Evolutionary conservation across 1,284 basidiomycete species (phyloP).

Genomic region (Amylostereum areolatum): DNA sequence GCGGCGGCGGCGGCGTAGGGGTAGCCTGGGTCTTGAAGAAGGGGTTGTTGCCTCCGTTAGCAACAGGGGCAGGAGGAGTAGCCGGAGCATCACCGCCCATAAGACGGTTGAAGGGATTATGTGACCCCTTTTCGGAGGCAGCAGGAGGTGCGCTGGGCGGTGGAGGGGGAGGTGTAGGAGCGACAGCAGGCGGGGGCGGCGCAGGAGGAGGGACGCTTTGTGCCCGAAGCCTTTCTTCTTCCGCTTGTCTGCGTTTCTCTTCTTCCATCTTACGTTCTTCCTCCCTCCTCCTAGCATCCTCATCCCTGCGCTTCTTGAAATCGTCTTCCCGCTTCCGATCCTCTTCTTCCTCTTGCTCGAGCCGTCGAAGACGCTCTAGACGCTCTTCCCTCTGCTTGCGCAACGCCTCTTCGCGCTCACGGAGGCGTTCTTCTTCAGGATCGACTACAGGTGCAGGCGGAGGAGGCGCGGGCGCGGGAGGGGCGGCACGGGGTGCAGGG

Average conservation of each 20-base stretch:
- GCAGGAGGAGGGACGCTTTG: constrained; percentile 17
- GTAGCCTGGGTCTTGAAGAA: constrained; percentile 47
- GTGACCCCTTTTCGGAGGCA: constrained; percentile 34
- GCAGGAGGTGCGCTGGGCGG: constrained; percentile 23
- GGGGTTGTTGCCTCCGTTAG: constrained; percentile 44
- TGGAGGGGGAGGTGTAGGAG: constrained; percentile 25
- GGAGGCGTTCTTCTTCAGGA: constrained; percentile 61
- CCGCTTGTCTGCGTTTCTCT: constrained; percentile 16
- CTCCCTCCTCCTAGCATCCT: constrained; percentile 54
- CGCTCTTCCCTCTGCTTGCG: constrained; percentile 65
- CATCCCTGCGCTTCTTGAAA: constrained; percentile 19
- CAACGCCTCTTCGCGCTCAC: constrained; percentile 58
- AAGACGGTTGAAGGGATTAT: constrained; percentile 69
- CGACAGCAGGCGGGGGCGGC: constrained; percentile 28
- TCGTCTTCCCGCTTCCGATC: constrained; percentile 59
- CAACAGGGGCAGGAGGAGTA: constrained; percentile 25
- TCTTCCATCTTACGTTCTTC: constrained; percentile 50
- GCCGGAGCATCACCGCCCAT: constrained; percentile 40
- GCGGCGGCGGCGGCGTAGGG: constrained; percentile 28
- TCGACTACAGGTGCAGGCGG: constrained; percentile 40
- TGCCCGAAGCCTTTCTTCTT: constrained; percentile 1
- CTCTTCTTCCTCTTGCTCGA: constrained; percentile 73
- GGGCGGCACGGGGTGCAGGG: constrained; percentile 23
- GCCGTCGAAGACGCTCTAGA: constrained; percentile 53
- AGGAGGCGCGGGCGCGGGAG: constrained; percentile 27